Evolutionary conservation across 805 yeast genomes (phyloP).

Genomic region (Teunomyces funiuensis): DNA sequence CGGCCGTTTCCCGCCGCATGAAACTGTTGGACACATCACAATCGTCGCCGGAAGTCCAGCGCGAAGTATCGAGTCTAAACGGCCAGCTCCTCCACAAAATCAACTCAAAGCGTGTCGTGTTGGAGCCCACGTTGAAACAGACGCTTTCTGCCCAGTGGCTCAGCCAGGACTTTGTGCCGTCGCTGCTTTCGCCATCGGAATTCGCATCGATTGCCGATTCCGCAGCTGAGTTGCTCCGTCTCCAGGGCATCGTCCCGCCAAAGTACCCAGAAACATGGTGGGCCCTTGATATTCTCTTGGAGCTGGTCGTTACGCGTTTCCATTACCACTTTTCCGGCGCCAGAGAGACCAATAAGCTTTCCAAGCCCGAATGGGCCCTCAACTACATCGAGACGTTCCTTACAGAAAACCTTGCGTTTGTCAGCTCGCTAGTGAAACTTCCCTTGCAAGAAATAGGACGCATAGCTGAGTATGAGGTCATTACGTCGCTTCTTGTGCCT

Average conservation of each 20-base stretch:
- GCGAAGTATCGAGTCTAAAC: not conserved
- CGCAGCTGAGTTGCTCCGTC: slow-evolving; percentile 19
- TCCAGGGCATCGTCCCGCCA: slow-evolving; percentile 34
- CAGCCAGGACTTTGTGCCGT: not conserved
- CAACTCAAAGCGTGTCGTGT: not conserved
- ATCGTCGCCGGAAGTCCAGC: not conserved
- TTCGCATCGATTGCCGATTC: not conserved
- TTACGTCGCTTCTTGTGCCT: slow-evolving; percentile 48
- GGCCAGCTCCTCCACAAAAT: slow-evolving; percentile 1
- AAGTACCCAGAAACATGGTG: slow-evolving; percentile 43
- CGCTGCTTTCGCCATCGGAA: not conserved
- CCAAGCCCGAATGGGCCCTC: slow-evolving; percentile 74
- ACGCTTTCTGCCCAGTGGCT: slow-evolving; percentile 3
- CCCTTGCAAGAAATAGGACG: slow-evolving; percentile 25
- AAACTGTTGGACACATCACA: not conserved
- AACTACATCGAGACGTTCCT: slow-evolving; percentile 47
- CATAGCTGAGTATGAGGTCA: slow-evolving; percentile 37
- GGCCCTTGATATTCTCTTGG: slow-evolving; percentile 49
- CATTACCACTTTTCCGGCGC: slow-evolving; percentile 57
- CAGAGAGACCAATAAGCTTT: slow-evolving; percentile 59
- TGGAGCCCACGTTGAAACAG: not conserved
- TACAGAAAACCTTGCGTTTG: slow-evolving; percentile 35
- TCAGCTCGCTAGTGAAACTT: slow-evolving; percentile 40
- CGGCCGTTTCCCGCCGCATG: not conserved
- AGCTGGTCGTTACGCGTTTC: slow-evolving; percentile 50